Percentiles rank a stretch among this genome's conserved stretches.
Conservation (phyloP, 306 rosid genomes). For the Prunus persica region DNA sequence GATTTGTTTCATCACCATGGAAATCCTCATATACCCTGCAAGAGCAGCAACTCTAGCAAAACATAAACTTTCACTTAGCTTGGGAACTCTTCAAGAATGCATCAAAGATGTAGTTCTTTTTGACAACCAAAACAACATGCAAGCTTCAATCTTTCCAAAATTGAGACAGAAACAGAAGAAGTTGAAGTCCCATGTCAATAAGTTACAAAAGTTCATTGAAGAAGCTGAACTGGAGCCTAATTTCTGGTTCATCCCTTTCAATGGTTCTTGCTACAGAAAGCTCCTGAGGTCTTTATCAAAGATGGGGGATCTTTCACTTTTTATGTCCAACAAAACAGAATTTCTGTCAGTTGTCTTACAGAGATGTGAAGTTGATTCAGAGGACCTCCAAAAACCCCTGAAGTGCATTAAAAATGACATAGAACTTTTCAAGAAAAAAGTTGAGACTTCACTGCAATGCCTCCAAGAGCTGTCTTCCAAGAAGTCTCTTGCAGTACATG, state of each 20-base stretch:
- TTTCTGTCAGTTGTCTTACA: constrained; percentile 28
- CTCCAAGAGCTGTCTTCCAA: constrained; percentile 35
- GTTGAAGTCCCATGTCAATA: constrained; percentile 37
- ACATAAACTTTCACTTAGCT: constrained; percentile 46
- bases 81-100: constrained; percentile 50
- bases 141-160: constrained; percentile 21
- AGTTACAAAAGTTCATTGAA: constrained; percentile 38
- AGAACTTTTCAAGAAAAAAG: constrained; percentile 35
- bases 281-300: constrained; percentile 49
- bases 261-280: constrained; percentile 44
- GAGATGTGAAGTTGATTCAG: constrained; percentile 4
- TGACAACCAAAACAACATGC: background rate
- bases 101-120: constrained; percentile 26
- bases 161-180: constrained; percentile 33
- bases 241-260: constrained; percentile 76
- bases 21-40: constrained; percentile 42
- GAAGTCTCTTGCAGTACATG: constrained; percentile 31
- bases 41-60: constrained; percentile 72
- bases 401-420: constrained; percentile 35
- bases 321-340: constrained; percentile 43
- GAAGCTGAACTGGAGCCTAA: constrained; percentile 78
- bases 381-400: constrained; percentile 25
- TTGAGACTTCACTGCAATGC: constrained; percentile 29
- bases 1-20: constrained; percentile 45
- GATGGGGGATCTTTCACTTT: constrained; percentile 33